A percentile compares a stretch with the other conserved stretches of the same genome.
Evolutionary conservation across 2,329 filamentous ascomycete species (phyloP).

Genomic region (Ascochyta lentis): DNA sequence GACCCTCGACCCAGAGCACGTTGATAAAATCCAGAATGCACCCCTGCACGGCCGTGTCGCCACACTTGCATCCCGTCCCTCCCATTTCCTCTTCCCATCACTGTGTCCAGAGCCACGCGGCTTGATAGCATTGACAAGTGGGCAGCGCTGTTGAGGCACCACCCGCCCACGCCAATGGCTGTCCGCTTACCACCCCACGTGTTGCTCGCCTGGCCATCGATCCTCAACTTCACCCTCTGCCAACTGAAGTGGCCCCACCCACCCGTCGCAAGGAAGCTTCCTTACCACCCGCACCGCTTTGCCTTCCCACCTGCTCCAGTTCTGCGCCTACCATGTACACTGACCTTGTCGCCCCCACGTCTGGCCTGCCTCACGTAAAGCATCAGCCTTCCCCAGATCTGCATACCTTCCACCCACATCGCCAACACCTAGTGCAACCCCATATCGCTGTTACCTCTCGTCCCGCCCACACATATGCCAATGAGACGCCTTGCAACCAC

Average conservation of each 20-base stretch:
- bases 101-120: constrained; percentile 4
- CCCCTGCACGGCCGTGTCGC: constrained; percentile 24
- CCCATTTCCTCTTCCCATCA: constrained; percentile 3
- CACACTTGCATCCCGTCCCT: constrained; percentile 18
- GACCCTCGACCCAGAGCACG: neutral
- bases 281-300: constrained; percentile 32
- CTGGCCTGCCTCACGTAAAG: constrained; percentile 27
- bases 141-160: constrained; percentile 16
- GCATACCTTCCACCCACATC: neutral
- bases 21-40: neutral
- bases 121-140: constrained; percentile 19
- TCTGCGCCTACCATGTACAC: constrained; percentile 17
- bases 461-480: neutral
- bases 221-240: constrained; percentile 20
- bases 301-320: constrained; percentile 18
- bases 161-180: constrained; percentile 30
- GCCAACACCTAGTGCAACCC: neutral
- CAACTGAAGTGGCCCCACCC: constrained; percentile 22
- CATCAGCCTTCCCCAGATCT: constrained; percentile 27
- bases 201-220: constrained; percentile 21
- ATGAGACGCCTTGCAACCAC: neutral
- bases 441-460: neutral
- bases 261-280: constrained; percentile 18
- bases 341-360: constrained; percentile 32
- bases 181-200: constrained; percentile 32